These are phyloP conservation scores for Stipa capillata DNA, from an alignment of 176 grass and related monocot species.

Conservation along the genomic window DNA sequence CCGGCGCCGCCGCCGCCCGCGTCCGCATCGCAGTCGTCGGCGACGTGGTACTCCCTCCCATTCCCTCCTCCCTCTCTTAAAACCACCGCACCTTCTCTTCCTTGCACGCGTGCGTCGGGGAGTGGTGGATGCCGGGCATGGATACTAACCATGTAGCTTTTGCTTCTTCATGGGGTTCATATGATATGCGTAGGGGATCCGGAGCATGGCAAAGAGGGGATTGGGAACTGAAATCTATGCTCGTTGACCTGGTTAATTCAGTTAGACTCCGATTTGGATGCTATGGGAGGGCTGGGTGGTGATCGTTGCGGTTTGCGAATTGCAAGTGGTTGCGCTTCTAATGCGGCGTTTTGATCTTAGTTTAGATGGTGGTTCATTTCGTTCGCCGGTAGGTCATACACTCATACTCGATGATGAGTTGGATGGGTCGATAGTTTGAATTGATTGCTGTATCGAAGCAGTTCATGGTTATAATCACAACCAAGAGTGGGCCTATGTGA, in stretches of 20 bases:
- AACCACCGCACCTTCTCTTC: background rate
- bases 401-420: too few relatives aligned
- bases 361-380: background rate
- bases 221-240: background rate
- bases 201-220: background rate
- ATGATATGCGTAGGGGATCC: background rate
- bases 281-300: background rate
- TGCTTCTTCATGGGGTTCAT: background rate
- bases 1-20: background rate
- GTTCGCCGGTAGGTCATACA: too few relatives aligned
- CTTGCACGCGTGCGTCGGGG: background rate
- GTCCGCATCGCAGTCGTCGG: constrained; percentile 81
- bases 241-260: background rate
- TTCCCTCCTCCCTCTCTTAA: background rate
- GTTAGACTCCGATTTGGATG: background rate
- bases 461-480: too few relatives aligned
- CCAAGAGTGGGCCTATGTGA: too few relatives aligned
- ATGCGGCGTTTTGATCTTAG: background rate
- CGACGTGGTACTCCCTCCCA: constrained; percentile 76
- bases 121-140: background rate
- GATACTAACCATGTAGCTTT: background rate
- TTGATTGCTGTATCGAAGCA: too few relatives aligned
- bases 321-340: background rate
- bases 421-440: too few relatives aligned
- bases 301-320: background rate